phyloP scores from a whole-genome alignment of 2,329 filamentous ascomycete species.

The Lachnellula suecica region DNA sequence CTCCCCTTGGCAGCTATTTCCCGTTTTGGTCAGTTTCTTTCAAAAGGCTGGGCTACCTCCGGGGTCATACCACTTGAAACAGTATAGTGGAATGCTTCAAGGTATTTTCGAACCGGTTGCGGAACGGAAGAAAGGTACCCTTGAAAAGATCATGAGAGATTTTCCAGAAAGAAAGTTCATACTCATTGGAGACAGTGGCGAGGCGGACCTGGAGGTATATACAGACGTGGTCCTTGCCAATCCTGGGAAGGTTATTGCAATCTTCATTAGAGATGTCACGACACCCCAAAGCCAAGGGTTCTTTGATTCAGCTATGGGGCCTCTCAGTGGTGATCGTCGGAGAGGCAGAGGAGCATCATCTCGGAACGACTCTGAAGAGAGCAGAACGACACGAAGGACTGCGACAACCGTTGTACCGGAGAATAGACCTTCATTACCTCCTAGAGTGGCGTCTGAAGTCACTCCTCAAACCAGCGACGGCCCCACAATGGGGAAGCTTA shows the following conservation, averaged over 20 bases:
- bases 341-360: slow-evolving; percentile 13
- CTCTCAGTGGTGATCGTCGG: slow-evolving; percentile 26
- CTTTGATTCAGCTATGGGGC: slow-evolving; percentile 58
- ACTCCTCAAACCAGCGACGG: slow-evolving; percentile 33
- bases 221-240: slow-evolving; percentile 87
- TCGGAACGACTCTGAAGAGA: slow-evolving; percentile 19
- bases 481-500: slow-evolving; percentile 52
- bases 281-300: slow-evolving; percentile 72
- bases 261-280: slow-evolving; percentile 96
- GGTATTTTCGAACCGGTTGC: slow-evolving; percentile 97
- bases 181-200: slow-evolving; percentile 91
- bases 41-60: slow-evolving; percentile 75
- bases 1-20: slow-evolving; percentile 96
- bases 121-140: slow-evolving; percentile 85
- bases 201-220: slow-evolving; percentile 96
- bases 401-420: slow-evolving; percentile 16
- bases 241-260: slow-evolving; percentile 74
- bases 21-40: slow-evolving; percentile 84
- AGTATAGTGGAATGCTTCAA: slow-evolving; percentile 95
- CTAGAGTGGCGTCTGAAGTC: slow-evolving; percentile 24
- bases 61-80: slow-evolving; percentile 92
- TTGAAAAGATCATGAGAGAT: slow-evolving; percentile 82
- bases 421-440: slow-evolving; percentile 27
- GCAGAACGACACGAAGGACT: slow-evolving; percentile 12
- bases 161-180: slow-evolving; percentile 90